Conservation (phyloP, 108 stramenopile genomes). For the Conticribra guillardii region DNA sequence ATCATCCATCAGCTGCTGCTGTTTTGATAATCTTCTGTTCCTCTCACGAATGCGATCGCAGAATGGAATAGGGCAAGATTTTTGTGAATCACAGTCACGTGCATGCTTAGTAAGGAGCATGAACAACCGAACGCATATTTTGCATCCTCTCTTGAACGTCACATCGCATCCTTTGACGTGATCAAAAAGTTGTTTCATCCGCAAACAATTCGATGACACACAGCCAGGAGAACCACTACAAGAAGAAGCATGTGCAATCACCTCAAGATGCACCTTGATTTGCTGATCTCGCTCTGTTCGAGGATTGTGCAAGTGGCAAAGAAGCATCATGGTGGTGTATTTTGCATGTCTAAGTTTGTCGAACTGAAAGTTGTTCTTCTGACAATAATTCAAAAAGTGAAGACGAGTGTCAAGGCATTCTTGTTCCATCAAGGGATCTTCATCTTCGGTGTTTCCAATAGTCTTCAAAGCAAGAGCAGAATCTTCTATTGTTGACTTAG, state of each 20-base stretch:
- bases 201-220: constrained; percentile 76
- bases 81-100: constrained; percentile 64
- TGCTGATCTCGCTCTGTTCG: constrained; percentile 71
- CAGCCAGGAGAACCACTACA: constrained; percentile 75
- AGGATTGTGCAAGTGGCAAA: constrained; percentile 92
- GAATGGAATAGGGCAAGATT: constrained; percentile 79
- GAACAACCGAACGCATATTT: constrained; percentile 81
- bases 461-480: background rate
- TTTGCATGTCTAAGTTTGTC: constrained; percentile 96
- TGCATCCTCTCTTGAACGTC: constrained; percentile 74
- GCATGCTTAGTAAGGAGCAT: constrained; percentile 88
- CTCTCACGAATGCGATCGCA: constrained; percentile 79
- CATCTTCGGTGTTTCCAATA: constrained; percentile 63
- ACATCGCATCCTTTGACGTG: constrained; percentile 69
- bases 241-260: constrained; percentile 76
- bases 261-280: constrained; percentile 77
- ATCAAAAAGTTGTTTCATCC: constrained; percentile 84
- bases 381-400: constrained; percentile 92
- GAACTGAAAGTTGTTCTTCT: constrained; percentile 95
- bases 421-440: constrained; percentile 71
- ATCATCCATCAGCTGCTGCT: constrained; percentile 84
- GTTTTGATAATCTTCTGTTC: constrained; percentile 57
- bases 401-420: constrained; percentile 91
- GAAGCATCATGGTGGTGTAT: constrained; percentile 93
- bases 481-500: too few relatives aligned